Conservation (phyloP, 225 moss, liverwort and hornwort species). For the Thuidium tamariscinum region DNA sequence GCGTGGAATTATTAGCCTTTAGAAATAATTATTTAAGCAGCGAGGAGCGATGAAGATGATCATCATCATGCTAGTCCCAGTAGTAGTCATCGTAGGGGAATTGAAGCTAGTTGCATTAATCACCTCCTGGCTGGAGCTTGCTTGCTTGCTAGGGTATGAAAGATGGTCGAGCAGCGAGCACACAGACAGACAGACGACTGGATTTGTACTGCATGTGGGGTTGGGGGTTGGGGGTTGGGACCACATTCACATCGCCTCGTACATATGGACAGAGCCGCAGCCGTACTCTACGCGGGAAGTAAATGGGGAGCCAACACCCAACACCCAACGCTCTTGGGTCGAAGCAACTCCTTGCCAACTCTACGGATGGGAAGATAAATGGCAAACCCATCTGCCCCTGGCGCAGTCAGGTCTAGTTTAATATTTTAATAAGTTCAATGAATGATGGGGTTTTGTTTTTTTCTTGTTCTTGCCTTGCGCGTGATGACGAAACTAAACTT, state of each 20-base stretch:
- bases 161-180: background rate
- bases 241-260: constrained; percentile 6
- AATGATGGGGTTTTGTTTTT: background rate
- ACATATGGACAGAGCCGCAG: background rate
- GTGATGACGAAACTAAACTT: background rate
- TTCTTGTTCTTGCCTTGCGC: background rate
- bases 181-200: background rate
- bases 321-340: background rate
- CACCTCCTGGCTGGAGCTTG: too few relatives aligned
- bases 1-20: background rate
- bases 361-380: background rate
- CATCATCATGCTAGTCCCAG: background rate
- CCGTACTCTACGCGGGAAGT: too few relatives aligned
- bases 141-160: too few relatives aligned
- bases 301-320: too few relatives aligned
- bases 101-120: background rate
- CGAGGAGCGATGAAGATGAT: background rate
- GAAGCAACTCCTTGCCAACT: background rate
- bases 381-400: background rate
- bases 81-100: background rate
- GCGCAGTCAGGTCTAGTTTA: background rate
- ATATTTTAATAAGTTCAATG: too few relatives aligned
- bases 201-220: background rate
- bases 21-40: background rate
- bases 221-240: constrained; percentile 17